Percentiles rank a stretch among this genome's conserved stretches.
phyloP scores from a whole-genome alignment of 2,329 filamentous ascomycete genomes.

The Exophiala aquamarina region DNA sequence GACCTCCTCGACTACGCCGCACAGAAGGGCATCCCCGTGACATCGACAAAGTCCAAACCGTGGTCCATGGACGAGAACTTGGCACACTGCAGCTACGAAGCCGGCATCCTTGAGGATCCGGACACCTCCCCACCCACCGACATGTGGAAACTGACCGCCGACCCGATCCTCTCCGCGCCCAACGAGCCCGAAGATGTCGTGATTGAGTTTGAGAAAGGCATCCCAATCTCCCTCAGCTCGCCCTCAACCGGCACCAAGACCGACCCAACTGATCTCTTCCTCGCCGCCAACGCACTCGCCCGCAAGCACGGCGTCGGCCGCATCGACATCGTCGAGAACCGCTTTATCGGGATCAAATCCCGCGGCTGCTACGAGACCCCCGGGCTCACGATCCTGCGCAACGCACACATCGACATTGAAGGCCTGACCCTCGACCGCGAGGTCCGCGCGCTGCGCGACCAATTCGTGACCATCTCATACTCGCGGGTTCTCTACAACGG shows the following conservation, averaged over 20 bases:
- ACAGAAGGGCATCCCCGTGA: conserved; percentile 48
- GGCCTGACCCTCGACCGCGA: conserved; percentile 68
- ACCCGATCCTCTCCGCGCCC: conserved; percentile 44
- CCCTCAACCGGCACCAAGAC: conserved; percentile 62
- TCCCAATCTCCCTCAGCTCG: conserved; percentile 67
- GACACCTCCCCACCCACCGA: conserved; percentile 64
- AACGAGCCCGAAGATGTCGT: conserved; percentile 71
- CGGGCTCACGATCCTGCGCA: conserved; percentile 56
- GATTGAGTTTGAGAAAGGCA: conserved; percentile 70
- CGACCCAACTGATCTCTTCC: conserved; percentile 71
- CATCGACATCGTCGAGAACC: conserved; percentile 79
- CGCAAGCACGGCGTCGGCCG: conserved; percentile 72
- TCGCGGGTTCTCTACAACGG: conserved; percentile 62
- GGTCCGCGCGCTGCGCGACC: conserved; percentile 68
- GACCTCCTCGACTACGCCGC: conserved; percentile 51
- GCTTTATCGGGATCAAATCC: conserved; percentile 77
- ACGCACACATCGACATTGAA: conserved; percentile 62
- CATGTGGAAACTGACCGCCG: conserved; percentile 72
- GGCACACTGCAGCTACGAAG: conserved; percentile 67
- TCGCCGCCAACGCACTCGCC: conserved; percentile 56
- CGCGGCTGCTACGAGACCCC: conserved; percentile 78
- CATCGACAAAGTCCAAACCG: conserved; percentile 55
- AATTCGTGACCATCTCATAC: conserved; percentile 67
- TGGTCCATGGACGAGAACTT: conserved; percentile 69
- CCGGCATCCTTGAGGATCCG: conserved; percentile 68